phyloP scores from a whole-genome alignment of 2,329 filamentous ascomycete species.

The Plenodomus tracheiphilus region DNA sequence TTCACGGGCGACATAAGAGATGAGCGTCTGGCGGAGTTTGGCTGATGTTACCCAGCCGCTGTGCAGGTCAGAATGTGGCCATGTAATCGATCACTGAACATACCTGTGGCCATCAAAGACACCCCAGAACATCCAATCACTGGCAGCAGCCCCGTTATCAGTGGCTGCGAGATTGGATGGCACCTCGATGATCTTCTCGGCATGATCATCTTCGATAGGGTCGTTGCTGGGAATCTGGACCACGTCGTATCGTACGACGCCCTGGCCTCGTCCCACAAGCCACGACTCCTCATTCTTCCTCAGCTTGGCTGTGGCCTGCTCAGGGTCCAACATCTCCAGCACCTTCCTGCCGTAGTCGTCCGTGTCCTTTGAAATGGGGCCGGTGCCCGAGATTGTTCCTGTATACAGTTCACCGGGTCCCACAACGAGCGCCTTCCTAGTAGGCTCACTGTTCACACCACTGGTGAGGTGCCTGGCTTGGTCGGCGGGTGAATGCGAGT shows the following conservation, averaged over 20 bases:
- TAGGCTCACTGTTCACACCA: constrained; percentile 53
- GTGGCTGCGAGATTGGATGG: constrained; percentile 63
- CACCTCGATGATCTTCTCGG: constrained; percentile 95
- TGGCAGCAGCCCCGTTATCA: constrained; percentile 60
- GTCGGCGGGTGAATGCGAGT: constrained; percentile 20
- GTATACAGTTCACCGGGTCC: constrained; percentile 90
- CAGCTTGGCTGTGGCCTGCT: constrained; percentile 89
- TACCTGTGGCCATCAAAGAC: constrained; percentile 97
- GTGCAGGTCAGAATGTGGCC: constrained; percentile 10
- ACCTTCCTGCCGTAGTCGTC: constrained; percentile 83
- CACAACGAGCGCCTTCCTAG: constrained; percentile 74
- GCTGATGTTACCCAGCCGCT: constrained; percentile 98
- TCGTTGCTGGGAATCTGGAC: constrained; percentile 95
- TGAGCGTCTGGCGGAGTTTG: constrained; percentile 88
- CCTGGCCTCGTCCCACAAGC: constrained; percentile 82
- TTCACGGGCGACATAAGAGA: constrained; percentile 89
- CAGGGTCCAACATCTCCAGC: constrained; percentile 93
- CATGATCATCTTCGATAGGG: constrained; percentile 97
- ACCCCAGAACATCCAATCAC: constrained; percentile 99
- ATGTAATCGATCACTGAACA: constrained; percentile 27
- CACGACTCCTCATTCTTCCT: constrained; percentile 91
- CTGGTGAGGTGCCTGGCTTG: constrained; percentile 42
- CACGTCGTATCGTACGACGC: constrained; percentile 91
- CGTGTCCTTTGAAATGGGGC: constrained; percentile 83
- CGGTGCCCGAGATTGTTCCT: constrained; percentile 80